Percentiles rank a stretch among this genome's conserved stretches.
Evolutionary conservation across 257 asterid genomes (phyloP).

Genomic region (Nicotiana benthamiana): DNA sequence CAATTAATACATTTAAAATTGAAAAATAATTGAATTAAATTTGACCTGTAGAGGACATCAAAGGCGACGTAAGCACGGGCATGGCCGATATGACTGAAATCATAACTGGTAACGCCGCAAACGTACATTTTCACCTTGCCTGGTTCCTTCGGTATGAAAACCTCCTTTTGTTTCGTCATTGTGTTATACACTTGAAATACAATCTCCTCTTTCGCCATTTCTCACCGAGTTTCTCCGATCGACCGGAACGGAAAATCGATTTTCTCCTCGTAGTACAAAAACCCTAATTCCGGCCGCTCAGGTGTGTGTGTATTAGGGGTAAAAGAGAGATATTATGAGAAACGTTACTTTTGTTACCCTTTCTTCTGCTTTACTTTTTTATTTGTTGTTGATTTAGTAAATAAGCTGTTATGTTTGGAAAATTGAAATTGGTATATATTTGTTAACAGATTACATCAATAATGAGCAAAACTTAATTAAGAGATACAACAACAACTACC

Average conservation of each 20-base stretch:
- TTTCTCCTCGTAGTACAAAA: background rate
- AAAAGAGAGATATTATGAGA: too few species aligned
- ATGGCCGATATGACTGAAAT: slow-evolving; percentile 85
- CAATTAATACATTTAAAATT: background rate
- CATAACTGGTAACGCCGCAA: slow-evolving; percentile 84
- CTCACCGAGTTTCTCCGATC: slow-evolving; percentile 15
- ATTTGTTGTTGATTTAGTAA: too few species aligned
- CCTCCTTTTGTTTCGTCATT: slow-evolving; percentile 63
- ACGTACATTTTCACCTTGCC: slow-evolving; percentile 75
- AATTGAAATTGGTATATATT: too few species aligned
- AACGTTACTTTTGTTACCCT: too few species aligned
- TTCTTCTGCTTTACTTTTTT: too few species aligned
- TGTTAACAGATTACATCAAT: too few species aligned
- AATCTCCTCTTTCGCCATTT: background rate
- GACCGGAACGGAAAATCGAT: background rate
- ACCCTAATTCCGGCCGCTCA: background rate
- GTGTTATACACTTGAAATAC: slow-evolving; percentile 53
- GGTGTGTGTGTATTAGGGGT: background rate
- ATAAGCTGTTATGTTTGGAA: too few species aligned
- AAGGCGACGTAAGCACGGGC: slow-evolving; percentile 63
- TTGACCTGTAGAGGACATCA: slow-evolving; percentile 58
- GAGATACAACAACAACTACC: too few species aligned
- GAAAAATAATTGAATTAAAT: background rate
- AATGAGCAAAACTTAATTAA: too few species aligned
- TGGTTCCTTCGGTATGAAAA: slow-evolving; percentile 42